phyloP scores from a whole-genome alignment of 352 stramenopile genomes.

The Globisporangium splendens region DNA sequence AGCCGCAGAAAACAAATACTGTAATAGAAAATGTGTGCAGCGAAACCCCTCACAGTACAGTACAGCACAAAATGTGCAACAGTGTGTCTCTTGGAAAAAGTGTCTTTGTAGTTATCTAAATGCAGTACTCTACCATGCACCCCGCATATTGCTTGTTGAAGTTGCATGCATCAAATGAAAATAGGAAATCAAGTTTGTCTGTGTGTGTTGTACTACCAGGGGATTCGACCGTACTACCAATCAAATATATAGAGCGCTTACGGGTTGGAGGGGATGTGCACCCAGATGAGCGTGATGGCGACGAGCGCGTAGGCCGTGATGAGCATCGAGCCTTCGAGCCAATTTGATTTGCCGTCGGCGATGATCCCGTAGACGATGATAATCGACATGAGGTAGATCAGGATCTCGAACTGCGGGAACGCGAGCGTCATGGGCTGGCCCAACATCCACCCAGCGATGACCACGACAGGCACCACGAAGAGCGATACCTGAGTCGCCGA shows the following conservation, averaged over 20 bases:
- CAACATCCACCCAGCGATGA: conserved; percentile 93
- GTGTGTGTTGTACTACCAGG: too few relatives aligned
- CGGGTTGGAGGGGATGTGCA: conserved; percentile 54
- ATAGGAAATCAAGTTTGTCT: background rate
- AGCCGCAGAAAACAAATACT: too few relatives aligned
- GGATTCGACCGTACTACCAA: too few relatives aligned
- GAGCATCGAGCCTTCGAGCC: conserved; percentile 90
- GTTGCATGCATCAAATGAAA: too few relatives aligned
- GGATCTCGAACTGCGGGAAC: conserved; percentile 96
- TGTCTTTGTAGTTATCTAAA: too few relatives aligned
- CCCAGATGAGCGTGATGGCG: conserved; percentile 75
- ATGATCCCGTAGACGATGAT: conserved; percentile 94
- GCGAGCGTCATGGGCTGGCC: conserved; percentile 94
- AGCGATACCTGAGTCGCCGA: conserved; percentile 96
- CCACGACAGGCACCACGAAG: conserved; percentile 95
- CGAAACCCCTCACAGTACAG: too few relatives aligned
- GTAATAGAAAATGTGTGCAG: too few relatives aligned
- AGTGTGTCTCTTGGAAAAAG: too few relatives aligned
- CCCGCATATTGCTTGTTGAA: too few relatives aligned
- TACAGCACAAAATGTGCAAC: conserved; percentile 10
- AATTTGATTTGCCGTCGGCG: conserved; percentile 90
- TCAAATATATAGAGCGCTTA: conserved; percentile 7
- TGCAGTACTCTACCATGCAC: too few relatives aligned
- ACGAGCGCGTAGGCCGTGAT: conserved; percentile 90
- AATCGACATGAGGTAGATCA: conserved; percentile 94